Evolutionary conservation across 148 eudicot species (phyloP).

Genomic region (Vaccinium corymbosum): DNA sequence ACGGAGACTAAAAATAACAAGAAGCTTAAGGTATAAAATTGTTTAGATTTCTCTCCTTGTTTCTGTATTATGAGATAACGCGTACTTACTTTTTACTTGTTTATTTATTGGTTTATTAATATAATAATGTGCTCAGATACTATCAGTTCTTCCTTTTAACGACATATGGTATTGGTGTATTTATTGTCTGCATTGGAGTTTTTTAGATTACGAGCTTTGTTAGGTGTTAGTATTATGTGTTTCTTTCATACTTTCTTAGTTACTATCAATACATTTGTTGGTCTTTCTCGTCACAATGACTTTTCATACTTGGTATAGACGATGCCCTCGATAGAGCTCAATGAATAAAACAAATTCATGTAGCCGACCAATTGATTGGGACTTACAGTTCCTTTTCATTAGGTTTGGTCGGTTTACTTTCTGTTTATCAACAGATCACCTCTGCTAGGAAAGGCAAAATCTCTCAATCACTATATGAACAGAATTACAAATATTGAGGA

Average conservation of each 20-base stretch:
- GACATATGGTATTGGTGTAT: background rate
- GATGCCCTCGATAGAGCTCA: background rate
- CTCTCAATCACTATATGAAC: background rate
- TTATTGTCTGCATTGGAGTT: background rate
- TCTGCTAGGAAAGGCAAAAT: background rate
- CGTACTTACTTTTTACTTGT: background rate
- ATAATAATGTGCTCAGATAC: background rate
- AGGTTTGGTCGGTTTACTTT: background rate
- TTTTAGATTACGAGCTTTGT: background rate
- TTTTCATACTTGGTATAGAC: background rate
- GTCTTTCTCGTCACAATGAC: background rate
- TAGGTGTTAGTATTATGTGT: too few relatives aligned
- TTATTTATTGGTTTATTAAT: background rate
- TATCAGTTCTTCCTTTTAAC: background rate
- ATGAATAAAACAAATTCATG: background rate
- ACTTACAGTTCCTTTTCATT: background rate
- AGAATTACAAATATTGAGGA: background rate
- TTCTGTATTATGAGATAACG: background rate
- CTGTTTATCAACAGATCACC: background rate
- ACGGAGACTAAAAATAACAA: constrained; percentile 98
- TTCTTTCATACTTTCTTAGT: background rate
- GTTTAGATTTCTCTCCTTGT: background rate
- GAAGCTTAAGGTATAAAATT: constrained; percentile 71
- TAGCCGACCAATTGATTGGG: background rate
- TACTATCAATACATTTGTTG: background rate